Conservation (phyloP, 2,329 filamentous ascomycete species). For the Aspergillus phoenicis region DNA sequence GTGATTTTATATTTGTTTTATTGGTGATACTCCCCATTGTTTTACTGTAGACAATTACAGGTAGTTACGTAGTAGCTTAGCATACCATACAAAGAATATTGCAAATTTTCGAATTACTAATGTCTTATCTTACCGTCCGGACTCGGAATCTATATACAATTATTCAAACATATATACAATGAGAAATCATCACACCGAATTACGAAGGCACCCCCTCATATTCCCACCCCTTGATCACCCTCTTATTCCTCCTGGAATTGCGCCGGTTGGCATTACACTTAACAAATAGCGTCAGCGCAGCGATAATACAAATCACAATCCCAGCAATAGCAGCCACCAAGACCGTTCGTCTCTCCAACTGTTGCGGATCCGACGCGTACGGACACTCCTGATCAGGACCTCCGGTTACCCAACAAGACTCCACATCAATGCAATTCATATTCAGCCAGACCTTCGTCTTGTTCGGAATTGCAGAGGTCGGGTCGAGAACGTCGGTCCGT, state of each 20-base stretch:
- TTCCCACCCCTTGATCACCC: constrained; percentile 60
- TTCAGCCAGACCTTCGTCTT: constrained; percentile 57
- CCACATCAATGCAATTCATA: constrained; percentile 60
- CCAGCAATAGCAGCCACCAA: constrained; percentile 65
- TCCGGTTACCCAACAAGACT: constrained; percentile 64
- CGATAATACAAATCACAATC: constrained; percentile 64
- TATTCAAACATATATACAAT: background rate
- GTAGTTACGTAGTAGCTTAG: constrained; percentile 12
- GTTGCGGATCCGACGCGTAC: constrained; percentile 52
- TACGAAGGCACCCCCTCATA: constrained; percentile 67
- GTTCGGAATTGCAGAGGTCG: constrained; percentile 29
- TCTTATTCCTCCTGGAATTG: constrained; percentile 54
- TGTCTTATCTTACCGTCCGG: background rate
- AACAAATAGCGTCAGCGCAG: constrained; percentile 62
- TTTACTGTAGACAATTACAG: constrained; percentile 15
- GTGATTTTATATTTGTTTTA: constrained; percentile 1
- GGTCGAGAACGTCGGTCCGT: constrained; percentile 30
- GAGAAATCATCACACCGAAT: background rate
- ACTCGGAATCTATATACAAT: background rate
- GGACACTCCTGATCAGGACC: constrained; percentile 60
- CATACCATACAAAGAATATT: constrained; percentile 1
- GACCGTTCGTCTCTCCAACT: constrained; percentile 51
- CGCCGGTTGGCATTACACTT: constrained; percentile 66
- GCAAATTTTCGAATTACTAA: background rate
- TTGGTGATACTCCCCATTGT: constrained; percentile 16